Base-by-base conservation (phyloP, 441 rosid genomes). In the Mallotus repandus region DNA sequence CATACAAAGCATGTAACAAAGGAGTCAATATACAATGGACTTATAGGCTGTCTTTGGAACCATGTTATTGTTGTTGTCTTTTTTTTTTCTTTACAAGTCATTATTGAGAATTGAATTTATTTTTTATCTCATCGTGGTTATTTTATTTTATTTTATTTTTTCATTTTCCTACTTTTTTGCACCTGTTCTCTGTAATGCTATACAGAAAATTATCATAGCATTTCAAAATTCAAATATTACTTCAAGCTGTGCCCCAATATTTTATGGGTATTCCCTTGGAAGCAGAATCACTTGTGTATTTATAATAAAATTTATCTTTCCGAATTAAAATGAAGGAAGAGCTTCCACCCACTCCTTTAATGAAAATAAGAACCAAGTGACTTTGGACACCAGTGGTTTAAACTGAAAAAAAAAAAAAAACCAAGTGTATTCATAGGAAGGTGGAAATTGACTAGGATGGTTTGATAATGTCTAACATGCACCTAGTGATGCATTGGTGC, bases 371-470 rank as follows among this genome's bases (percentile, higher is more conserved):
- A 38, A 38, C 41, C 41, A 38, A 38, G 41, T 38, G 41, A 38
- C 41, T 38, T 6, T 38, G 41, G 41, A 38, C 7, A 38, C 41
- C 7, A 6, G 41, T 5, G 41, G 41, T 38, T 38, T 38, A 38
- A 6, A 38, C 41, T 6, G 7, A 38, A 38, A 38, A 38, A 38
- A 35, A 35, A 35, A 1, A 38, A 38, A 38, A 1, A n/a, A 35
- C 46, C 38, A 45, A 16, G 32, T 59, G 63, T 18, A 60, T 60
- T 29, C 15, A 14, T 60, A 11, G 41, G 63, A 29, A 59, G 63
- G 18, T 58, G 63, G 35, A 59, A 59, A 38, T 59, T 25, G 38
- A 59, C 41, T 59, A 59, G 63, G 63, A 60, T 60, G 9, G 9
- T 25, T 60, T 60, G 18, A 15, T 60, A 1, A 60, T 60, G 43